Evolutionary conservation across 768 basidiomycete genomes (phyloP), one percentile per base, ranked within the genome.

Genomic region (Naganishia randhawae): DNA sequence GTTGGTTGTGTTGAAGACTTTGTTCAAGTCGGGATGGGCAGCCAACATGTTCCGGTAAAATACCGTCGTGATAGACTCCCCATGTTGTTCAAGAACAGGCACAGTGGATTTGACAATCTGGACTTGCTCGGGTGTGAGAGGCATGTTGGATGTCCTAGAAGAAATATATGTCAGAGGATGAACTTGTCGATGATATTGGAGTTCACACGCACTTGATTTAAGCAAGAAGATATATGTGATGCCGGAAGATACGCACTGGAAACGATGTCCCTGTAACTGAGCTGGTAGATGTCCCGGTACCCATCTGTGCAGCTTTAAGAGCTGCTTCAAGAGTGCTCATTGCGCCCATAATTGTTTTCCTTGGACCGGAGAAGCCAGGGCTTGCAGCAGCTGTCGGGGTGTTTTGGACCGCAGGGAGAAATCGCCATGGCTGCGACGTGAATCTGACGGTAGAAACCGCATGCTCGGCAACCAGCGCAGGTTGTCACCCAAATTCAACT

Each of bases 41-140:
- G 29, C 25, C 14, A 71, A 33, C 67, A 68, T 65, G 48, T 68
- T 71, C 25, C 27, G 32, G 37, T 71, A 71, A 37, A 71, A 68
- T 14, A 29, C 39, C 14, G 48, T 61, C 13, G 70, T 71, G 54
- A 71, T 71, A 11, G 31, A 52, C 27, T 52, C 35, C 41, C 70
- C 70, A 57, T 71, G 64, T 53, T 68, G 53, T 22, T 37, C 50
- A 19, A 71, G 67, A 19, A 68, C 50, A 3, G 70, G 67, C 3
- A 61, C 70, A 2, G 70, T 68, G 16, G 63, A 54, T 45, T 50
- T 65, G 45, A 71, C 48, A 42, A 71, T 63, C 9, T 50, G 29
- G 35, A 63, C 37, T 50, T 71, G 70, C n/a, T 65, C 63, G 1
- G 50, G 50, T 33, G 70, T 65, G 50, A 71, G 67, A 37, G 63